Evolutionary conservation across 2,329 filamentous ascomycete species (phyloP).

Genomic region (Ophiostoma triangulosporum): DNA sequence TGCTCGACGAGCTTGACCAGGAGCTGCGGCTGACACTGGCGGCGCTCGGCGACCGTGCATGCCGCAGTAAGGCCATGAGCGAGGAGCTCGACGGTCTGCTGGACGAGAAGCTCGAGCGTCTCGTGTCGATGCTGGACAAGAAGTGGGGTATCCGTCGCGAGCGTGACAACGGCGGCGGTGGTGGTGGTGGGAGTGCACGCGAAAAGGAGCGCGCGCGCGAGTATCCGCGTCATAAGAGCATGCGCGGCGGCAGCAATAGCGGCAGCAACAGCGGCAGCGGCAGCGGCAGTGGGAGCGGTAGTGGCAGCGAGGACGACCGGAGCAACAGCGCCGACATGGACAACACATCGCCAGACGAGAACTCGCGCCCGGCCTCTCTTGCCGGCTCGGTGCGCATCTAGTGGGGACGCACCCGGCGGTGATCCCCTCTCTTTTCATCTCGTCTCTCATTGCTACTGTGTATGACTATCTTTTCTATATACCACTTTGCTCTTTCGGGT

Average conservation of each 20-base stretch:
- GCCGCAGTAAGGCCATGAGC: conserved; percentile 37
- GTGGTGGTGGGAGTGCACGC: too few relatives aligned
- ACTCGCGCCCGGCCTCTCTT: conserved; percentile 7
- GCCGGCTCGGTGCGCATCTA: conserved; percentile 7
- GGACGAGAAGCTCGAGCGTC: conserved; percentile 61
- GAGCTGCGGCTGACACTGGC: conserved; percentile 50
- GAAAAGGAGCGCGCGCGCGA: conserved; percentile 2
- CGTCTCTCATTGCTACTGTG: neutral
- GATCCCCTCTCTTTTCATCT: neutral
- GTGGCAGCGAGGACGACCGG: neutral
- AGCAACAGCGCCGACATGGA: conserved; percentile 7
- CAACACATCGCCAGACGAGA: conserved; percentile 11
- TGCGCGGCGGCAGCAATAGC: neutral
- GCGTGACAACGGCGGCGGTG: too few relatives aligned
- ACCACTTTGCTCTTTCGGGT: conserved; percentile 3
- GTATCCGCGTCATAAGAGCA: neutral
- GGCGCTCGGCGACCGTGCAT: conserved; percentile 44
- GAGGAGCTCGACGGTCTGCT: conserved; percentile 51
- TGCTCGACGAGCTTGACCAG: conserved; percentile 48
- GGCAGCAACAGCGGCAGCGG: conserved; percentile 2
- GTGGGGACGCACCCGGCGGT: neutral
- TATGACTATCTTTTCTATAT: conserved; percentile 7
- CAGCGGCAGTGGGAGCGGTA: neutral
- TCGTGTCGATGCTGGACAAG: conserved; percentile 60
- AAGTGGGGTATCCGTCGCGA: conserved; percentile 38